Evolutionary conservation across 768 basidiomycete species (phyloP), one percentile per base, ranked within the genome.

Genomic region (Paxillus rubicundulus): DNA sequence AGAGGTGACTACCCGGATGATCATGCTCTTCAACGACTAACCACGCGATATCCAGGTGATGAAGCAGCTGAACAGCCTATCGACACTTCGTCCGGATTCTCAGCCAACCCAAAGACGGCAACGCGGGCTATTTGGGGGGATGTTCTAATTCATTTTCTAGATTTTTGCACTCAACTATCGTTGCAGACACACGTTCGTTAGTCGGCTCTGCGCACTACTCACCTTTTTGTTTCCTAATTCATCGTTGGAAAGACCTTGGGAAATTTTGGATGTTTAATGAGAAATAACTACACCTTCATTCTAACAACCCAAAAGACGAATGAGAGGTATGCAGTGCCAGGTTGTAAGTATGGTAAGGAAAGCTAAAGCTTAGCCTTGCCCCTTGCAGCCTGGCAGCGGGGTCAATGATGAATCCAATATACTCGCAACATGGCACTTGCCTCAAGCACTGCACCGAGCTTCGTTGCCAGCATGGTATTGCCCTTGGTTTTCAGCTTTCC

Each of bases 401-500:
- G 36, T 59, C 28, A 49, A 28, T 17, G 24, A 46, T 16, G 37
- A 37, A 53, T 12, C 12, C 2, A 12, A 34, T n/a, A 28, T 16
- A 9, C 7, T 34, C 21, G 17, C 33, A 40, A 60, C 13, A 33
- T 43, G 40, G 60, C 12, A 46, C 53, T 48, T 50, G 90, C 92
- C 81, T 88, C 89, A 45, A 98, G 79, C 13, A 98, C 80, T 9
- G 74, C 76, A 58, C 88, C 87, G 33, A 97, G 87, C 70, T 96
- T 98, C 21, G 92, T 95, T 1, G 89, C 92, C 55, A 95, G 81
- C 91, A 95, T 93, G 71, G 94, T 84, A 72, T 93, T 94, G 50
- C 92, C 92, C 68, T 81, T 87, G 14, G 89, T 87, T 81, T 95
- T 96, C 45, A 97, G 81, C 65, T 90, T 89, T 27, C 94, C 94